phyloP scores from a whole-genome alignment of 805 yeast species.

The Cyberlindnera mississippiensis region DNA sequence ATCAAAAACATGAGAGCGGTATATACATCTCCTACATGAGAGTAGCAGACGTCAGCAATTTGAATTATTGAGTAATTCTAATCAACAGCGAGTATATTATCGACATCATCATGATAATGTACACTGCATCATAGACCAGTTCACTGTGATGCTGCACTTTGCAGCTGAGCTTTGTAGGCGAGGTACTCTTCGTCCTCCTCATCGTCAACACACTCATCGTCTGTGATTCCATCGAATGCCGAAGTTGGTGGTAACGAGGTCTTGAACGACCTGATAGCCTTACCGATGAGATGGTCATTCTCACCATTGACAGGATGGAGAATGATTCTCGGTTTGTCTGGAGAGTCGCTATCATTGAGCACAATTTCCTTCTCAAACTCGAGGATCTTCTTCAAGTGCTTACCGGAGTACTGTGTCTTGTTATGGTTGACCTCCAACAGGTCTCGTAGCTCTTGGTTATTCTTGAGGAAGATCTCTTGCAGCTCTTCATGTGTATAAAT shows the following conservation, averaged over 20 bases:
- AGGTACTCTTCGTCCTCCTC: constrained; percentile 10
- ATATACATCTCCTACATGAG: too few relatives aligned
- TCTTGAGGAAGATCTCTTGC: constrained; percentile 19
- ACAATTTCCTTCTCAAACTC: constrained; percentile 22
- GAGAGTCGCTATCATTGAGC: constrained; percentile 19
- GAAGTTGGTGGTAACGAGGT: constrained; percentile 38
- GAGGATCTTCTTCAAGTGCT: constrained; percentile 5
- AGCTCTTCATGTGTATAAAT: constrained; percentile 27
- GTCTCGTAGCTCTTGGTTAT: constrained; percentile 19
- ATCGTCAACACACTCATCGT: constrained; percentile 7
- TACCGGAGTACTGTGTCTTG: constrained; percentile 8
- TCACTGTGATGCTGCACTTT: background rate
- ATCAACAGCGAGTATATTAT: too few relatives aligned
- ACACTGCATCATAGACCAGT: background rate
- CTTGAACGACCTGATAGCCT: constrained; percentile 24
- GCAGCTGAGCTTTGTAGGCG: constrained; percentile 5
- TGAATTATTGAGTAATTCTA: too few relatives aligned
- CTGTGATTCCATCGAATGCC: constrained; percentile 31
- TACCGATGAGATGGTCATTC: constrained; percentile 24
- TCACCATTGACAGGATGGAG: constrained; percentile 25
- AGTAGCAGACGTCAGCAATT: too few relatives aligned
- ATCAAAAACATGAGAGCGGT: too few relatives aligned
- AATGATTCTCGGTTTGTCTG: constrained; percentile 23
- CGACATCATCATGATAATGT: too few relatives aligned
- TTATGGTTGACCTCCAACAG: constrained; percentile 13